A percentile compares a stretch with the other conserved stretches of the same genome.
Evolutionary conservation across 202 grass and related monocot genomes (phyloP).

Genomic region (Schoenoplectus tabernaemontani): DNA sequence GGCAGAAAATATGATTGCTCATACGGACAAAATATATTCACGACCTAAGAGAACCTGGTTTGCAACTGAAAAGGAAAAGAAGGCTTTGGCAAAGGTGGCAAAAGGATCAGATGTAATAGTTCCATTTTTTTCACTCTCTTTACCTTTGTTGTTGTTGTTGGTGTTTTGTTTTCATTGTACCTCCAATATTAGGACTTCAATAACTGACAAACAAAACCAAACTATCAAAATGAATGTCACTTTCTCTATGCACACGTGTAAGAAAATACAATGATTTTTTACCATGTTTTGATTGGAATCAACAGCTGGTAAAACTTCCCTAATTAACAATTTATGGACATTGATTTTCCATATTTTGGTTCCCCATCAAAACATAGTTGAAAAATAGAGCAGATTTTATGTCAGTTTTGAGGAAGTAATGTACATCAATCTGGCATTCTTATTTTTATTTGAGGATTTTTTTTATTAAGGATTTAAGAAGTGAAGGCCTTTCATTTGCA

Average conservation of each 20-base stretch:
- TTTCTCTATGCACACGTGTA: background rate
- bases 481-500: no score
- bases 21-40: conserved; percentile 87
- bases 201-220: background rate
- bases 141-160: background rate
- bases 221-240: background rate
- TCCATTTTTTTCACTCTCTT: conserved; percentile 2
- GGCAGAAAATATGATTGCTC: conserved; percentile 92
- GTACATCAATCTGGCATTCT: background rate
- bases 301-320: background rate
- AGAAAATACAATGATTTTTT: background rate
- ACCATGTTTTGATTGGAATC: background rate
- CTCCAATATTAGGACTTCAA: background rate
- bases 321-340: background rate
- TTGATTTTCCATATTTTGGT: background rate
- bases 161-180: background rate
- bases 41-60: conserved; percentile 89
- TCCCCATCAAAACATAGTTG: background rate
- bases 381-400: background rate
- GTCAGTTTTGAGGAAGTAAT: background rate
- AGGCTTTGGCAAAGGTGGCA: conserved; percentile 56
- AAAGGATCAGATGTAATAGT: conserved; percentile 72
- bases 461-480: no score
- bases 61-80: conserved; percentile 86
- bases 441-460: background rate